Evolutionary conservation across 2,329 filamentous ascomycete species (phyloP).

Genomic region (Clonostachys byssicola): DNA sequence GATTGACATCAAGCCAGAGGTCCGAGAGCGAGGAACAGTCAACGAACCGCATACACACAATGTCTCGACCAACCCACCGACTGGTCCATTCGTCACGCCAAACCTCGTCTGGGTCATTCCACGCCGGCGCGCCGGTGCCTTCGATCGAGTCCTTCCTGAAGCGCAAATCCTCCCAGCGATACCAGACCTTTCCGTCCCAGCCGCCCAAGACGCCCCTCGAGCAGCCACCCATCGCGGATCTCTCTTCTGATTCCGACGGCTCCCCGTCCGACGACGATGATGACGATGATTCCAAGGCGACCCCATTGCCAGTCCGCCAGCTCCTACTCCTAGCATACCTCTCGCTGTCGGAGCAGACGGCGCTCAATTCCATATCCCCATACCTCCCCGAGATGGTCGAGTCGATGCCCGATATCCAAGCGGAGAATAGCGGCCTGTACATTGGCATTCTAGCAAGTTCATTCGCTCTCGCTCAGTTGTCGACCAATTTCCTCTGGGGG

Average conservation of each 20-base stretch:
- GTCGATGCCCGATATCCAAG: conserved; percentile 75
- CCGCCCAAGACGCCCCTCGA: conserved; percentile 64
- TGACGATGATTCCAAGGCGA: conserved; percentile 28
- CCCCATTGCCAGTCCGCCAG: conserved; percentile 78
- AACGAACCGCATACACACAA: not conserved
- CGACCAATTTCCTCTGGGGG: conserved; percentile 72
- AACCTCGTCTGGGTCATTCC: conserved; percentile 42
- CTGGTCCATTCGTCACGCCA: conserved; percentile 1
- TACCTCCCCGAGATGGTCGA: conserved; percentile 92
- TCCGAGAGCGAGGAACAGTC: no score
- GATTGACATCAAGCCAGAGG: no score
- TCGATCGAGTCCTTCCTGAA: conserved; percentile 23
- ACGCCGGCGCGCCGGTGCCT: conserved; percentile 46
- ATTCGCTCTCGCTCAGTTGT: conserved; percentile 88
- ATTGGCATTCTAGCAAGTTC: conserved; percentile 86
- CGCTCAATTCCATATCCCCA: conserved; percentile 91
- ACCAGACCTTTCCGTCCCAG: conserved; percentile 77
- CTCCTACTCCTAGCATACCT: conserved; percentile 83
- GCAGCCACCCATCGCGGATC: conserved; percentile 25
- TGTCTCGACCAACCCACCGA: conserved; percentile 3
- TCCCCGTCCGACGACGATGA: conserved; percentile 17
- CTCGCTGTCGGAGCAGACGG: conserved; percentile 90
- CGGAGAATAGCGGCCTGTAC: conserved; percentile 73
- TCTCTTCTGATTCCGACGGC: conserved; percentile 6
- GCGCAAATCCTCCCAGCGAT: conserved; percentile 50